phyloP scores from a whole-genome alignment of 441 rosid genomes.

The Cnidoscolus chayamansa region DNA sequence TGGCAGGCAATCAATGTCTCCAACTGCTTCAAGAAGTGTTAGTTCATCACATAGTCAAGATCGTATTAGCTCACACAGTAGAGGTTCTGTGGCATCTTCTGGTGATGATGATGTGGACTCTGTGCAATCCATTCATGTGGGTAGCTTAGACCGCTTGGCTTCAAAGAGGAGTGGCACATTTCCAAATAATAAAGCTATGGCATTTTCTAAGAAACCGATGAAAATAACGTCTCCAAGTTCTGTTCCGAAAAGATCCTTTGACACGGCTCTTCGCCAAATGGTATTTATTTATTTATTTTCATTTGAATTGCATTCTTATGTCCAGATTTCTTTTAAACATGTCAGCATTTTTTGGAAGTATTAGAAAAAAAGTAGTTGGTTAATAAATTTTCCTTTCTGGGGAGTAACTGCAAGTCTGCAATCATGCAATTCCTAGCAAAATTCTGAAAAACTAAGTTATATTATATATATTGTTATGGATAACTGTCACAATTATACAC shows the following conservation, averaged over 20 bases:
- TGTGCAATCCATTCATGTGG: slow-evolving; percentile 54
- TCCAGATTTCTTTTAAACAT: background rate
- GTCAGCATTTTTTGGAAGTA: background rate
- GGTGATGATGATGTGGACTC: slow-evolving; percentile 89
- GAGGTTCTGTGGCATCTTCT: slow-evolving; percentile 89
- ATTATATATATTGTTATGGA: slow-evolving; percentile 12
- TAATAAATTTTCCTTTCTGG: slow-evolving; percentile 12
- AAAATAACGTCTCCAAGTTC: slow-evolving; percentile 62
- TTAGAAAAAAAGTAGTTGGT: background rate
- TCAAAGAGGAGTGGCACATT: slow-evolving; percentile 52
- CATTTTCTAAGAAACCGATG: slow-evolving; percentile 55
- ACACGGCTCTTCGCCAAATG: slow-evolving; percentile 79
- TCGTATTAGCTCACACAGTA: slow-evolving; percentile 72
- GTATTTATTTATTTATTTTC: slow-evolving; percentile 37
- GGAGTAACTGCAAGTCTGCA: background rate
- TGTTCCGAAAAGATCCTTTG: slow-evolving; percentile 83
- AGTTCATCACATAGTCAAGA: slow-evolving; percentile 88
- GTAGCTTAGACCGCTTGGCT: slow-evolving; percentile 51
- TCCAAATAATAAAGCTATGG: slow-evolving; percentile 60
- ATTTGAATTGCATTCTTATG: background rate
- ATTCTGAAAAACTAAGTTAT: background rate
- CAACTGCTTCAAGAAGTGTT: slow-evolving; percentile 88
- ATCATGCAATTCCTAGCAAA: slow-evolving; percentile 1
- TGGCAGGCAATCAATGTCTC: slow-evolving; percentile 91
- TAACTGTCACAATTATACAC: background rate